These are phyloP conservation scores for Blastobotrys proliferans DNA, from an alignment of 1,139 yeast species.

Conservation along the genomic window DNA sequence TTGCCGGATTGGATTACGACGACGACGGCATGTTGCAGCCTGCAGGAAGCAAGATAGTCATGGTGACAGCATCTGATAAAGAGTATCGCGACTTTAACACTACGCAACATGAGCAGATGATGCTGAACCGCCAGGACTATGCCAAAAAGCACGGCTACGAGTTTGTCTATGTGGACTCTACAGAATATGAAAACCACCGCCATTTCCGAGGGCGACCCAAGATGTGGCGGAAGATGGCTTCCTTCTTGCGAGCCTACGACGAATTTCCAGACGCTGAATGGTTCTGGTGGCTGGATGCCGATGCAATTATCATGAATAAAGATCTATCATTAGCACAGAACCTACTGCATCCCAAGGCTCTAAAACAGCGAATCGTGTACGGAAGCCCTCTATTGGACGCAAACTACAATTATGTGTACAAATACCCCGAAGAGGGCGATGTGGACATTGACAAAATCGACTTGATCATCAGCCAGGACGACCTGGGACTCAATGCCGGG, in stretches of 20 bases:
- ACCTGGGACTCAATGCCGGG: conserved; percentile 35
- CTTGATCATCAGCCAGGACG: conserved; percentile 29
- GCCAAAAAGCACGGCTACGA: conserved; percentile 32
- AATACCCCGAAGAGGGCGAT: conserved; percentile 19
- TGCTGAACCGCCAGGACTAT: conserved; percentile 32
- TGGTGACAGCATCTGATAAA: conserved; percentile 32
- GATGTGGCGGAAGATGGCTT: conserved; percentile 33
- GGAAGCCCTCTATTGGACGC: conserved; percentile 21
- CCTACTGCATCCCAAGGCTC: conserved; percentile 29
- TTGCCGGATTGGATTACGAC: no score
- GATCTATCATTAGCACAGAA: conserved; percentile 29
- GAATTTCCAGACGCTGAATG: conserved; percentile 32
- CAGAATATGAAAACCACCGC: conserved; percentile 21
- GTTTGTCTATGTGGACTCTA: conserved; percentile 28
- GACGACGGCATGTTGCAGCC: no score
- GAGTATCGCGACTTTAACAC: conserved; percentile 17
- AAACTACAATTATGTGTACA: conserved; percentile 19
- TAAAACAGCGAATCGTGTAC: conserved; percentile 25
- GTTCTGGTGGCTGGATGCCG: conserved; percentile 37
- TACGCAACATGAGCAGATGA: conserved; percentile 24
- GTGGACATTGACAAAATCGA: conserved; percentile 23
- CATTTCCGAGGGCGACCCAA: conserved; percentile 20
- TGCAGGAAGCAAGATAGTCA: conserved; percentile 26
- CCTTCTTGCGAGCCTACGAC: conserved; percentile 30
- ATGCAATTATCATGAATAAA: conserved; percentile 32